Conservation (phyloP, 306 rosid species). For the Comarum palustre region DNA sequence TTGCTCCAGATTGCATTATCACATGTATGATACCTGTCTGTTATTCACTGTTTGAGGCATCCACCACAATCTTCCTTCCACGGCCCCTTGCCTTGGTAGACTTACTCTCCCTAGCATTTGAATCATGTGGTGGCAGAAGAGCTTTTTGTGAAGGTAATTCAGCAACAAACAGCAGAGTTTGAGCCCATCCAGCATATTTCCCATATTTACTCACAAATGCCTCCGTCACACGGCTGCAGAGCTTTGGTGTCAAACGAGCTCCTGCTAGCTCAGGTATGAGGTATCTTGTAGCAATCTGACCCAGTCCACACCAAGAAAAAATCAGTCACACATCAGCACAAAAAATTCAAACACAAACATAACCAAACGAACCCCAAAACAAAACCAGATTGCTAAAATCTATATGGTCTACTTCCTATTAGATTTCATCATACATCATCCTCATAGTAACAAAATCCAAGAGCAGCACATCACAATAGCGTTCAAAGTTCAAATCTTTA, state of each 20-base stretch:
- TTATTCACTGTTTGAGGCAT: conserved; percentile 16
- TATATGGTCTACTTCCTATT: conserved; percentile 1
- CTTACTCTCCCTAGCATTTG: conserved; percentile 34
- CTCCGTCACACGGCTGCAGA: conserved; percentile 69
- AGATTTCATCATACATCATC: neutral
- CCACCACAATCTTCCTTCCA: conserved; percentile 21
- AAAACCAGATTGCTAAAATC: neutral
- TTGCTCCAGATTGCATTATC: neutral
- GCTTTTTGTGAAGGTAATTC: conserved; percentile 82
- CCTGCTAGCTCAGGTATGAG: conserved; percentile 96
- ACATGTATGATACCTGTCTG: neutral
- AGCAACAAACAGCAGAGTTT: conserved; percentile 80
- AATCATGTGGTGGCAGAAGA: conserved; percentile 50
- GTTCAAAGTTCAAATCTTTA: neutral
- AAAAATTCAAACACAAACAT: neutral
- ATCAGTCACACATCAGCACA: conserved; percentile 20
- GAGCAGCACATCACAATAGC: neutral
- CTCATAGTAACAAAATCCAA: neutral
- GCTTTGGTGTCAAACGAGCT: conserved; percentile 70
- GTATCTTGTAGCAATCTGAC: conserved; percentile 78
- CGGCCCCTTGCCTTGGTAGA: conserved; percentile 38
- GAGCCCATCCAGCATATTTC: conserved; percentile 98
- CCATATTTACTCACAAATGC: conserved; percentile 84
- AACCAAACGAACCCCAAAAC: neutral
- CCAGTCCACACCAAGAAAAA: conserved; percentile 24